Base-by-base conservation (phyloP, 2,329 filamentous ascomycete genomes). In the Alternaria gansuensis region DNA sequence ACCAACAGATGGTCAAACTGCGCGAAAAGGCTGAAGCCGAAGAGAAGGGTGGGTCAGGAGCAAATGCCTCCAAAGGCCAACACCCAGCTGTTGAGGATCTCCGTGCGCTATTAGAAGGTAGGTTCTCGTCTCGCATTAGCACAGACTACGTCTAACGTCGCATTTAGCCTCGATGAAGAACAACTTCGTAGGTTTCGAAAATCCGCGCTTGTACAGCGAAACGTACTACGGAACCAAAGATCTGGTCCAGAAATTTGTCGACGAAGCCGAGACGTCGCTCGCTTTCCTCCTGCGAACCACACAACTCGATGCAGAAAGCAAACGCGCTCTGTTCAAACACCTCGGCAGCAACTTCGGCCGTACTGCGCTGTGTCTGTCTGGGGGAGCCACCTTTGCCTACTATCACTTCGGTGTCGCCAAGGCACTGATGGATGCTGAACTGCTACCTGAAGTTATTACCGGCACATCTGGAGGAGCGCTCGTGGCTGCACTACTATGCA, bases 171-270 rank as follows among this genome's bases (percentile, higher is more conserved):
- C 93, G 75, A 90, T 97, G 69, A 99, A 97, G 84, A 96, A 93
- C 78, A 98, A 99, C 74, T 99, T 98, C 78, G 92, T 92, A 17
- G 95, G 95, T 0, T 89, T 97, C 13, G 95, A 99, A 77, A 98
- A 97, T 70, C 88, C 94, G 9, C 86, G 92, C 54, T 80, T 99
- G n/a, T 99, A 99, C 76, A 96, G 92, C 70, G 93, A 98, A 80
- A 96, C 94, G 3, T 99, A 99, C 75, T 97, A 93, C 69, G 95
- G 95, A 31, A 98, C 95, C n/a, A 99, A 99, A 78, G 87, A 95
- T 61, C 79, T 97, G 64, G 91, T 97, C 29, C 95, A 98, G 78
- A 88, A 89, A 54, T 98, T 94, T 72, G 82, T 97, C 43, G 92
- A 97, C 61, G 93, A 98, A 79, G 89, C 90, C 48, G 88, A 90